These are phyloP conservation scores for Rhipidocladum racemiflorum DNA, from an alignment of 176 grass and related monocot genomes.

Conservation along the genomic window DNA sequence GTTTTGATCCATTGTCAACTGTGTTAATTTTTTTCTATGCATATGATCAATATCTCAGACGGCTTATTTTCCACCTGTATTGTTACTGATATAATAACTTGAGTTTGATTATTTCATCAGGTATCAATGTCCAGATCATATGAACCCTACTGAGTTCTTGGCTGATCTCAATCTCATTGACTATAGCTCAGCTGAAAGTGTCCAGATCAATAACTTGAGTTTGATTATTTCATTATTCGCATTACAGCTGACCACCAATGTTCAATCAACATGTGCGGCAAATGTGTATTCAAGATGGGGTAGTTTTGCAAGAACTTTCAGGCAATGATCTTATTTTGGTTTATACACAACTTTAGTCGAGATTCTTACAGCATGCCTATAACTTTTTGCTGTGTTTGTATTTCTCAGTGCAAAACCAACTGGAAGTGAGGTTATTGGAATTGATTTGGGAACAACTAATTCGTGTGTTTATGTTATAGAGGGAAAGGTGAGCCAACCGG, in stretches of 20 bases:
- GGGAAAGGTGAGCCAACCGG: slow-evolving; percentile 45
- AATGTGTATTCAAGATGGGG: slow-evolving; percentile 25
- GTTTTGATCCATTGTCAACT: no score
- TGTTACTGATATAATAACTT: no score
- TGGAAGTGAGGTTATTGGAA: slow-evolving; percentile 47
- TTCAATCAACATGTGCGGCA: slow-evolving; percentile 19
- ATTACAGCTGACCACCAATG: slow-evolving; percentile 33
- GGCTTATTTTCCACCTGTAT: no score
- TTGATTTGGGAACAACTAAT: slow-evolving; percentile 54
- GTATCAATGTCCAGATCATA: no score
- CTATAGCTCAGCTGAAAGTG: no score
- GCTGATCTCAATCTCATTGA: no score
- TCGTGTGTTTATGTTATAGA: slow-evolving; percentile 48
- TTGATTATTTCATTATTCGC: background rate
- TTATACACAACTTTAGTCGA: background rate
- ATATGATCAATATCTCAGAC: no score
- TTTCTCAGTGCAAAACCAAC: slow-evolving; percentile 25
- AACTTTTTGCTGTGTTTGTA: background rate
- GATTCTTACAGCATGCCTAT: background rate
- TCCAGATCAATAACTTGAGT: no score
- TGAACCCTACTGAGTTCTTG: no score
- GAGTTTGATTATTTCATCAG: no score
- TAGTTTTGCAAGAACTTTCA: slow-evolving; percentile 36
- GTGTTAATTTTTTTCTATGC: no score
- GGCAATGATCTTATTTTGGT: background rate